A percentile compares a stretch with the other conserved stretches of the same genome.
phyloP scores from a whole-genome alignment of 1,284 basidiomycete genomes.

The Marasmius sp. region DNA sequence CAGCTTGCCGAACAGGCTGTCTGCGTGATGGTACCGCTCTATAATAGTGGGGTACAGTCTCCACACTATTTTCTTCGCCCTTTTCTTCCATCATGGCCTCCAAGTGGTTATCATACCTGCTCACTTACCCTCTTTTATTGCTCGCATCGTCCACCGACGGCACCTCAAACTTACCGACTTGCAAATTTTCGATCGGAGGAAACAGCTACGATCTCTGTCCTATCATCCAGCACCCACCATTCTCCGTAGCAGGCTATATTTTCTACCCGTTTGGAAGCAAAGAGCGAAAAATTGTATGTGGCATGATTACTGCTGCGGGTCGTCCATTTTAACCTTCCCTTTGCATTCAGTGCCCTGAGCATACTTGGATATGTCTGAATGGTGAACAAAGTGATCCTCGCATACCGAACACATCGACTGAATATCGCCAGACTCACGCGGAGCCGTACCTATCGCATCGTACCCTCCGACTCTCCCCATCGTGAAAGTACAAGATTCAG shows the following conservation, averaged over 20 bases:
- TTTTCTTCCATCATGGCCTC: not conserved
- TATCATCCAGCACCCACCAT: not conserved
- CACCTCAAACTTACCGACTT: not conserved
- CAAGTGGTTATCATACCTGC: not conserved
- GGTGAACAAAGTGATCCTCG: not conserved
- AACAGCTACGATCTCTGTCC: not conserved
- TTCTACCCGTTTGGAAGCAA: not conserved
- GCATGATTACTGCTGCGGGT: not conserved
- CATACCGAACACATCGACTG: not conserved
- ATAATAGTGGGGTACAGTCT: not conserved
- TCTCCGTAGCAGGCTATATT: not conserved
- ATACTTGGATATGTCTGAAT: conserved; percentile 1
- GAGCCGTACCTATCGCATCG: too few relatives aligned
- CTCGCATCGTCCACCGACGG: not conserved
- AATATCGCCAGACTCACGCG: too few relatives aligned
- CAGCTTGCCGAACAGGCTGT: not conserved
- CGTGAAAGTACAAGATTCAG: not conserved
- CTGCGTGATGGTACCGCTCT: not conserved
- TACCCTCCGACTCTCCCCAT: not conserved
- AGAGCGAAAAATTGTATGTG: not conserved
- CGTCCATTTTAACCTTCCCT: not conserved
- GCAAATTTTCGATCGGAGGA: not conserved
- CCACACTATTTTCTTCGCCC: not conserved
- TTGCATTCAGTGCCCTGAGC: not conserved
- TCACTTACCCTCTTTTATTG: not conserved